These are phyloP conservation scores for Firmiana major DNA, from an alignment of 345 rosid genomes.

Conservation along the genomic window DNA sequence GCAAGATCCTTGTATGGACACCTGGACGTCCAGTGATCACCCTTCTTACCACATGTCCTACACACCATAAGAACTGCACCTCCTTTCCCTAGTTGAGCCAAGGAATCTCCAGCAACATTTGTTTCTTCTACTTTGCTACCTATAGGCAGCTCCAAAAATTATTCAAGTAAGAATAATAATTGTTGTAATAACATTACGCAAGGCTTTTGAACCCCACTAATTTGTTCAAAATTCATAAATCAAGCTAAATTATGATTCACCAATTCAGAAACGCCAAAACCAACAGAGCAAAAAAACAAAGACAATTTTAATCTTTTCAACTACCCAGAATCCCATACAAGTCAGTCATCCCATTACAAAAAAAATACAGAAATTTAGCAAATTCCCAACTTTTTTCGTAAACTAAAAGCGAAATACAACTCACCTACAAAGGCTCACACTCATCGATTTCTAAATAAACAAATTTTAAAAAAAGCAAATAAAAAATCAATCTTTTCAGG, in stretches of 20 bases:
- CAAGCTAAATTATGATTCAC: neutral
- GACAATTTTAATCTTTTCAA: neutral
- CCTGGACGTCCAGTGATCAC: slow-evolving; percentile 90
- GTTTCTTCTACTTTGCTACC: slow-evolving; percentile 72
- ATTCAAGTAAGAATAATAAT: neutral
- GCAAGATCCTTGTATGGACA: slow-evolving; percentile 93
- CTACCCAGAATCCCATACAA: neutral
- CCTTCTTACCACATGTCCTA: slow-evolving; percentile 83
- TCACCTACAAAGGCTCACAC: neutral
- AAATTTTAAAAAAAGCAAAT: no score
- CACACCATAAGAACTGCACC: slow-evolving; percentile 91
- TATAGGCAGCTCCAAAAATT: slow-evolving; percentile 19
- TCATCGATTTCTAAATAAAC: neutral
- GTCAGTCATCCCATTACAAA: neutral
- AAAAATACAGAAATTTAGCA: neutral
- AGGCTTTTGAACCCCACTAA: no score
- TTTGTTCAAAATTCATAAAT: neutral
- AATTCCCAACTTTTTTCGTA: neutral
- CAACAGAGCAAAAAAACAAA: neutral
- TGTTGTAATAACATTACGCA: neutral
- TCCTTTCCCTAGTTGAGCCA: slow-evolving; percentile 62
- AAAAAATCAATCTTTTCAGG: neutral
- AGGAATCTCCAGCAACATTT: slow-evolving; percentile 48
- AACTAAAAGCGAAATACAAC: neutral
- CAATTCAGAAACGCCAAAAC: neutral